Base-by-base conservation (phyloP, 495 filamentous ascomycete species). In the Annulohypoxylon bovei region DNA sequence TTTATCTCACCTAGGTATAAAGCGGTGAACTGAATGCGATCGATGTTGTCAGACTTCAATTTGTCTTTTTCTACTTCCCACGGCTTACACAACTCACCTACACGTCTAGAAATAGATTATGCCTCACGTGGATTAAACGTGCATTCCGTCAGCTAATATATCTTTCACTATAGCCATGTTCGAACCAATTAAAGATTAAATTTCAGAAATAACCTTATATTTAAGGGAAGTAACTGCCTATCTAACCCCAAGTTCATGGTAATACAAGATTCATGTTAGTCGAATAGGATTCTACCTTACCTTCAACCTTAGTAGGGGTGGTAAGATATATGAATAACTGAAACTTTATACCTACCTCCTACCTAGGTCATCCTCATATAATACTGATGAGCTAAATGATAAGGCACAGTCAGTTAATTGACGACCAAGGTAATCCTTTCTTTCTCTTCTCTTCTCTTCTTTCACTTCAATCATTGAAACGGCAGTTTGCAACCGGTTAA, bases 201-300 rank as follows among this genome's bases (percentile, higher is more conserved):
- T 3, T 53, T 28, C 20, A 8, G 28, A 33, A 53, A 4, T 30
- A 33, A 20, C n/a, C 28, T 32, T 5, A 22, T 6, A 18, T 32
- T 28, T 20, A 22, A 33, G 28, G 27, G 49, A 20, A 53, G 23
- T 6, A 30, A 30, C 47, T 30, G 22, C 27, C 27, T 50, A 52
- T 30, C 47, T 3, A 18, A 3, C 18, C 40, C 18, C 8, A 54
- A 37, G 3, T 20, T 6, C 2, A 22, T 65, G 50, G 62, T 65
- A 28, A 27, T n/a, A 65, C 62, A 65, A 39, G 37, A 9, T 18
- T 22, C 28, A 64, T 44, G 60, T 53, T 47, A 42, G 60, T 53
- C 60, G 54, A 54, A 54, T 18, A 23, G 7, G 18, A 54, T 35
- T 12, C 50, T n/a, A 35, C 50, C 18, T 54, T 27, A 50, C 28